Percentiles rank a stretch among this genome's conserved stretches.
Evolutionary conservation across 192 early-diverging fungal species (phyloP).

Genomic region (Backusella luteola): DNA sequence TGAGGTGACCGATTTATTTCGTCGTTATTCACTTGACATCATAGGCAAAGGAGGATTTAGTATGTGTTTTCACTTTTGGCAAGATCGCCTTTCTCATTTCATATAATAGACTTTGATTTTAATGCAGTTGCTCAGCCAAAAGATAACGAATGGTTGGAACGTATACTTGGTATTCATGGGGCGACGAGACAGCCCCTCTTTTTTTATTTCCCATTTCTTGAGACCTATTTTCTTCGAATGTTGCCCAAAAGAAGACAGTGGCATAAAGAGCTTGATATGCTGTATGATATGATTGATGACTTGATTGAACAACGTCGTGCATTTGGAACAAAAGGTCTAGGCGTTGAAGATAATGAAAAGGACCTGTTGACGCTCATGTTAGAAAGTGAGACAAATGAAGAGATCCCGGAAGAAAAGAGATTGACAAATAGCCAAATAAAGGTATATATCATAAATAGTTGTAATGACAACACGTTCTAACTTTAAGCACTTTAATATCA

Average conservation of each 20-base stretch:
- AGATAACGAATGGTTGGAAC: background rate
- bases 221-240: background rate
- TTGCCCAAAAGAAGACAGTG: background rate
- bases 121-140: background rate
- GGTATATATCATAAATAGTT: conserved; percentile 32
- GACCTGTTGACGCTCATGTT: conserved; percentile 49
- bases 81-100: background rate
- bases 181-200: background rate
- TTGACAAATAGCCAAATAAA: conserved; percentile 22
- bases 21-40: conserved; percentile 53
- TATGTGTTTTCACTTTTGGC: background rate
- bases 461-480: background rate
- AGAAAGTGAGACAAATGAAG: conserved; percentile 36
- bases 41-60: conserved; percentile 52
- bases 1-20: background rate
- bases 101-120: conserved; percentile 1
- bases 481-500: background rate
- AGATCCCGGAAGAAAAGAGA: conserved; percentile 33
- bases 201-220: conserved; percentile 12
- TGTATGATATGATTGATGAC: background rate
- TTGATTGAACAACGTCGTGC: background rate
- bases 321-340: background rate
- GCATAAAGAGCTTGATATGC: background rate
- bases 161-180: background rate
- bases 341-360: conserved; percentile 4